These are phyloP conservation scores for Boeremia lycopersici DNA, from an alignment of 2,329 filamentous ascomycete species.

Conservation along the genomic window DNA sequence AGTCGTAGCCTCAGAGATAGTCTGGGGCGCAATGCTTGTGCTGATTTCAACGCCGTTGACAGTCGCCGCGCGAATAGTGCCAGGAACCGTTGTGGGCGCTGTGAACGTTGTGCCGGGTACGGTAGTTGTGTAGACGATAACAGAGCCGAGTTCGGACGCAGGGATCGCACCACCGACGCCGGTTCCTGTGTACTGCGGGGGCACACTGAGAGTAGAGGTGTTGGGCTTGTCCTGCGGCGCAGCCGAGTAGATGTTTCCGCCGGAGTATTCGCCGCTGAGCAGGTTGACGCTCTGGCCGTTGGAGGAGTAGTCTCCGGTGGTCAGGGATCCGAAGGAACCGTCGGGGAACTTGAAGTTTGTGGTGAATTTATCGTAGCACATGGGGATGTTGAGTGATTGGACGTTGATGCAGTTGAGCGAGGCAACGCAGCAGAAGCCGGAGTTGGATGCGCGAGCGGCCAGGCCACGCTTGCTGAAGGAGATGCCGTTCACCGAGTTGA, in stretches of 20 bases:
- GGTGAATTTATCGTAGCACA: constrained; percentile 61
- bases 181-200: constrained; percentile 53
- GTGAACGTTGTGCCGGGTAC: constrained; percentile 36
- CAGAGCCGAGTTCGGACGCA: constrained; percentile 49
- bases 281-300: constrained; percentile 51
- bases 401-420: constrained; percentile 52
- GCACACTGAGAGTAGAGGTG: constrained; percentile 52
- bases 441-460: constrained; percentile 22
- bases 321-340: constrained; percentile 55
- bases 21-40: constrained; percentile 28
- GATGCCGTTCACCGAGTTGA: constrained; percentile 44
- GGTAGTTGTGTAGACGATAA: constrained; percentile 45
- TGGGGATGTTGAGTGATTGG: constrained; percentile 50
- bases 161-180: constrained; percentile 57
- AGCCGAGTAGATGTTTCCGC: constrained; percentile 54
- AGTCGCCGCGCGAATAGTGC: constrained; percentile 25
- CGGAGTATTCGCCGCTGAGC: constrained; percentile 52
- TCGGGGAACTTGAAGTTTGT: constrained; percentile 58
- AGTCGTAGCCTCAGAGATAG: constrained; percentile 31
- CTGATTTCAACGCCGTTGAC: constrained; percentile 24
- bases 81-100: constrained; percentile 29
- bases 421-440: constrained; percentile 44
- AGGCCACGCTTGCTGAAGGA: constrained; percentile 35
- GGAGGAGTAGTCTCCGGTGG: constrained; percentile 52
- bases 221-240: constrained; percentile 50